Conservation (phyloP, 1,284 basidiomycete species). For the Mrakiaceae sp. region DNA sequence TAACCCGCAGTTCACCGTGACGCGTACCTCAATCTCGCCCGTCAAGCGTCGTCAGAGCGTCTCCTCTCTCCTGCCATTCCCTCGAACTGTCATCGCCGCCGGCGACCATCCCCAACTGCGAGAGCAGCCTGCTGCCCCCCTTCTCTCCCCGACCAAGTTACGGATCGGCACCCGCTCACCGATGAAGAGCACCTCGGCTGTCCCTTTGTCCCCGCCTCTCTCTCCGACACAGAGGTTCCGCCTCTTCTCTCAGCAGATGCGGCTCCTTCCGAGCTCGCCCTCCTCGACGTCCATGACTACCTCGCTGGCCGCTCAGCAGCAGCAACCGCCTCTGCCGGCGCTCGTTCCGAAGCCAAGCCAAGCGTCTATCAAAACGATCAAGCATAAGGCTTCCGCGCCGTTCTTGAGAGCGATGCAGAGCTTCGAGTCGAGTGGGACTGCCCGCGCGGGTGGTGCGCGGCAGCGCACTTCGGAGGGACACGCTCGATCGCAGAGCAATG, state of each 20-base stretch:
- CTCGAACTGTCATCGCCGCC: too few relatives aligned
- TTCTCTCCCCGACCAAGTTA: too few relatives aligned
- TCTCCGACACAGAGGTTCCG: not conserved
- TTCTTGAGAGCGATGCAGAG: constrained; percentile 60
- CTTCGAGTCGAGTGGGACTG: constrained; percentile 64
- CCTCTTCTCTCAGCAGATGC: not conserved
- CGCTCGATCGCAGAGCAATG: constrained; percentile 3
- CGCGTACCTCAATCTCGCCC: too few relatives aligned
- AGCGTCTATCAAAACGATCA: not conserved
- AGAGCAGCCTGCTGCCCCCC: not conserved
- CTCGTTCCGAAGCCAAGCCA: not conserved
- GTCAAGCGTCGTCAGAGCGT: too few relatives aligned
- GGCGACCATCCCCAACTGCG: not conserved
- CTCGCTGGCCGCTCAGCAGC: not conserved
- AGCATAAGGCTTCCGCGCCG: not conserved
- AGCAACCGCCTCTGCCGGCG: not conserved
- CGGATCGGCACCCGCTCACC: too few relatives aligned
- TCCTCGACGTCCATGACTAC: not conserved
- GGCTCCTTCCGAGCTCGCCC: not conserved
- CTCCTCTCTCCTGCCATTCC: too few relatives aligned
- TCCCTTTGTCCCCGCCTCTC: not conserved
- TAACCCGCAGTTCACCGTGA: too few relatives aligned
- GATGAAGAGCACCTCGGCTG: not conserved
- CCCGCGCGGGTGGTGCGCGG: constrained; percentile 36
- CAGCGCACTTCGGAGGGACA: too few relatives aligned